phyloP scores from a whole-genome alignment of 2,329 filamentous ascomycete species.

The Scedosporium boydii region DNA sequence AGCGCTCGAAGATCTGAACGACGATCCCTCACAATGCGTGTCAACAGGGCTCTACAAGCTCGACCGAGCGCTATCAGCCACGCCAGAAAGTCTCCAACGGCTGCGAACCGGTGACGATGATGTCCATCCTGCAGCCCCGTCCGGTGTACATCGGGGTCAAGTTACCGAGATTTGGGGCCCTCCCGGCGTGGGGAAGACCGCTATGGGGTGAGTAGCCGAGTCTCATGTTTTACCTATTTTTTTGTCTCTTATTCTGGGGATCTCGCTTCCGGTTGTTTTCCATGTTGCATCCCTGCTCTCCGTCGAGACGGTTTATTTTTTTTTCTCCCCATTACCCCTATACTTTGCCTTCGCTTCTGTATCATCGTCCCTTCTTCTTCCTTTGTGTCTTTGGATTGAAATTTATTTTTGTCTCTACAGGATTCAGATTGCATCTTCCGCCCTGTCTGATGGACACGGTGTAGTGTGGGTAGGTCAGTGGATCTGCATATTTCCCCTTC shows the following conservation, averaged over 20 bases:
- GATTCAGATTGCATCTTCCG: slow-evolving; percentile 58
- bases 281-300: background rate
- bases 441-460: slow-evolving; percentile 47
- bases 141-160: slow-evolving; percentile 59
- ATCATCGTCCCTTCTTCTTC: background rate
- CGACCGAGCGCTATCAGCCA: slow-evolving; percentile 33
- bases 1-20: slow-evolving; percentile 52
- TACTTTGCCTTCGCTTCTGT: background rate
- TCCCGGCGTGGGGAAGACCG: slow-evolving; percentile 76
- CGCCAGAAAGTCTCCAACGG: background rate
- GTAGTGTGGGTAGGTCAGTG: slow-evolving; percentile 78
- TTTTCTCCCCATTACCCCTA: background rate
- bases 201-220: slow-evolving; percentile 55
- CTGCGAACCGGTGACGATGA: background rate
- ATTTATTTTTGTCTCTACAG: slow-evolving; percentile 30
- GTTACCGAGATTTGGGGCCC: slow-evolving; percentile 85
- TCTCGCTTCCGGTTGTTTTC: background rate
- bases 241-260: background rate
- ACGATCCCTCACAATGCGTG: slow-evolving; percentile 38
- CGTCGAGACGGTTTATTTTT: too few relatives aligned
- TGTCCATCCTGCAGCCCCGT: slow-evolving; percentile 17
- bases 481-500: slow-evolving; percentile 10
- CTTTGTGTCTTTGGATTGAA: background rate
- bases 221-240: background rate
- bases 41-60: slow-evolving; percentile 46